Evolutionary conservation across 306 rosid genomes (phyloP), one percentile per base, ranked within the genome.

Genomic region (Cucumis hystrix): DNA sequence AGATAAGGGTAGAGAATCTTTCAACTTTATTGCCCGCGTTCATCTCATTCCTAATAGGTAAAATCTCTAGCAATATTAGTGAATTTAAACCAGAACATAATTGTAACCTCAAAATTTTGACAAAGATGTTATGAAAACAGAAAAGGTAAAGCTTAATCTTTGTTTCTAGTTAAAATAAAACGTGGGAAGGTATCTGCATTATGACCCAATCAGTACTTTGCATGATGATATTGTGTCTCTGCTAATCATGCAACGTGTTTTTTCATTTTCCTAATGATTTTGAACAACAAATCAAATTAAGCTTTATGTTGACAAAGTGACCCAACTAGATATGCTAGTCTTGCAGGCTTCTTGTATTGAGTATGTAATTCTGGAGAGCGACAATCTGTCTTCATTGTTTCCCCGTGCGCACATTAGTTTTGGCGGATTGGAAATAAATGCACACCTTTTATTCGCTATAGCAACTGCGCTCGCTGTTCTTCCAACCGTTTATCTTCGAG

Each of bases 401-500:
- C 99, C 99, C 87, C 85, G 80, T 83, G 98, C 92, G 8, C 79
- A 86, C 82, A 58, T 92, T 40, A 91, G 63, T 83, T 82, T 96
- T 78, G 96, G 91, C 30, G 85, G 87, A 75, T 77, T 83, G 41
- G 83, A 85, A 76, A 56, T 92, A 78, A 54, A 79, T 81, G 69
- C 97, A 7, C 93, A 70, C 17, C 52, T 90, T 79, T 68, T 96
- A 54, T 96, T 96, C 77, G 99, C 97, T 41, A 62, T 92, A 54
- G 13, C 86, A 56, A 78, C 99, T 62, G 65, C 99, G 83, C 81
- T 96, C 67, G 98, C 98, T 63, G 97, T 96, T 89, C 98, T 96
- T 86, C 99, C 99, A 12, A 96, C 99, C 1, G 96, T 89, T 81
- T 88, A 90, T 92, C 99, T 96, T 51, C 92, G 97, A 4, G 99